A percentile compares a stretch with the other conserved stretches of the same genome.
Conservation (phyloP, 2,329 filamentous ascomycete genomes). For the Talaromyces pinophilus region DNA sequence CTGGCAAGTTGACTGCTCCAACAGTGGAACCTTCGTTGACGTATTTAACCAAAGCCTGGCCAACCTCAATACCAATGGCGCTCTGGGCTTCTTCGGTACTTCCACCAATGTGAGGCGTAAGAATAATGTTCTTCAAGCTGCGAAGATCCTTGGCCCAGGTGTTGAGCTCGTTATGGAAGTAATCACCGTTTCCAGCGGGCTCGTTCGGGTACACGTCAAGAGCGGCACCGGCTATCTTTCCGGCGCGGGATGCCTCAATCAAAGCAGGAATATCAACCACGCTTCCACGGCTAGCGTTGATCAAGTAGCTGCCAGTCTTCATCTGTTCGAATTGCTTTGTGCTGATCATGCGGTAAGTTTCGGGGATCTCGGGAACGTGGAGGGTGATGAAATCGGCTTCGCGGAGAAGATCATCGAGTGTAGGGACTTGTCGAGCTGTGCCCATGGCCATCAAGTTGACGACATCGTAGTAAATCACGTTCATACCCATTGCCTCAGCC, state of each 20-base stretch:
- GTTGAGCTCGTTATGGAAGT: slow-evolving; percentile 85
- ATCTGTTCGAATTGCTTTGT: slow-evolving; percentile 76
- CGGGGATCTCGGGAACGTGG: slow-evolving; percentile 89
- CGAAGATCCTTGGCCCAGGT: slow-evolving; percentile 82
- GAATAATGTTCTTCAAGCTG: slow-evolving; percentile 83
- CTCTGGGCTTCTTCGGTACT: slow-evolving; percentile 97
- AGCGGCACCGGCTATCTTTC: slow-evolving; percentile 90
- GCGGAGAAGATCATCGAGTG: slow-evolving; percentile 72
- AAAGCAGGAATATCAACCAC: slow-evolving; percentile 93
- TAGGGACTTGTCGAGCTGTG: slow-evolving; percentile 78
- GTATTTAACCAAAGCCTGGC: slow-evolving; percentile 83
- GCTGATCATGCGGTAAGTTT: slow-evolving; percentile 94
- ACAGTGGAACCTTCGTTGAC: slow-evolving; percentile 93
- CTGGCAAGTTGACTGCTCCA: slow-evolving; percentile 95
- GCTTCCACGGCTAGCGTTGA: slow-evolving; percentile 92
- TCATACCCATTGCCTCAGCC: slow-evolving; percentile 97
- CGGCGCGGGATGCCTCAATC: slow-evolving; percentile 79
- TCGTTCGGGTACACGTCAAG: slow-evolving; percentile 95
- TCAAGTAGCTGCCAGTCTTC: slow-evolving; percentile 89
- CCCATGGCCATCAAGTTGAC: slow-evolving; percentile 93
- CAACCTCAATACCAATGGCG: slow-evolving; percentile 92
- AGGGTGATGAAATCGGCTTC: slow-evolving; percentile 89
- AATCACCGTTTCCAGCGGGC: slow-evolving; percentile 89
- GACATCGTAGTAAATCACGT: slow-evolving; percentile 95
- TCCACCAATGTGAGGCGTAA: slow-evolving; percentile 95